Evolutionary conservation across 176 grass and related monocot genomes (phyloP).

Genomic region (Musa schizocarpa): DNA sequence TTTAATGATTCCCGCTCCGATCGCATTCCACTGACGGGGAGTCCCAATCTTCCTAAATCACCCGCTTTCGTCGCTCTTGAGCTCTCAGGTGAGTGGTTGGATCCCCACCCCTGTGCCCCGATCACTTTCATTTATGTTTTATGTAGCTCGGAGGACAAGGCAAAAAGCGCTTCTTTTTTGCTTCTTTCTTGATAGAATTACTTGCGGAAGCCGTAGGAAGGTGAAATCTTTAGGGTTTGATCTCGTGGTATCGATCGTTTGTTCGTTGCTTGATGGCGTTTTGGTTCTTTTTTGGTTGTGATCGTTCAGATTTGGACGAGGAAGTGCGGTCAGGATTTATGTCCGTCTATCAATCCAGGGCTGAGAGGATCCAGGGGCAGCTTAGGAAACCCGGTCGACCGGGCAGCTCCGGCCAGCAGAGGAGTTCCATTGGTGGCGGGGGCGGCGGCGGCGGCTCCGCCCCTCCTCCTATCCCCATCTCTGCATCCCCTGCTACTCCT

Average conservation of each 20-base stretch:
- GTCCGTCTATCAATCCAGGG: slow-evolving; percentile 42
- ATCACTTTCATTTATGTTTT: not conserved
- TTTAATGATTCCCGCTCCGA: not conserved
- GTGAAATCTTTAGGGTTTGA: not conserved
- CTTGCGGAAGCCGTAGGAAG: not conserved
- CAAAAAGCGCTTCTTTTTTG: not conserved
- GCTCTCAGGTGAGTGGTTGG: not conserved
- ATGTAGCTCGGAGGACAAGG: not conserved
- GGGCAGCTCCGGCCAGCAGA: slow-evolving; percentile 52
- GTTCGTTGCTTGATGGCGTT: no score
- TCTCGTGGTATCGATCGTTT: not conserved
- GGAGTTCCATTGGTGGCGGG: slow-evolving; percentile 42
- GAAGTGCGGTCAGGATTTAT: slow-evolving; percentile 43
- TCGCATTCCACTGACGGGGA: not conserved
- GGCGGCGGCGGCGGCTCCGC: slow-evolving; percentile 27
- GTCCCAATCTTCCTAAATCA: not conserved
- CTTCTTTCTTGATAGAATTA: not conserved
- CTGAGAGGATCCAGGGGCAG: slow-evolving; percentile 55
- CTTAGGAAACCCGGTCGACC: slow-evolving; percentile 64
- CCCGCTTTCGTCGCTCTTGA: not conserved
- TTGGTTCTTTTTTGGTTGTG: not conserved
- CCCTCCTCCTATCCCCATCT: slow-evolving; percentile 22
- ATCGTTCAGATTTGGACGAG: not conserved
- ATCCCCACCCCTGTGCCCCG: not conserved
- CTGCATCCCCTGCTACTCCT: slow-evolving; percentile 27